A percentile compares a stretch with the other conserved stretches of the same genome.
Evolutionary conservation across 2,329 filamentous ascomycete genomes (phyloP).

Genomic region (Phyllosticta citribraziliensis): DNA sequence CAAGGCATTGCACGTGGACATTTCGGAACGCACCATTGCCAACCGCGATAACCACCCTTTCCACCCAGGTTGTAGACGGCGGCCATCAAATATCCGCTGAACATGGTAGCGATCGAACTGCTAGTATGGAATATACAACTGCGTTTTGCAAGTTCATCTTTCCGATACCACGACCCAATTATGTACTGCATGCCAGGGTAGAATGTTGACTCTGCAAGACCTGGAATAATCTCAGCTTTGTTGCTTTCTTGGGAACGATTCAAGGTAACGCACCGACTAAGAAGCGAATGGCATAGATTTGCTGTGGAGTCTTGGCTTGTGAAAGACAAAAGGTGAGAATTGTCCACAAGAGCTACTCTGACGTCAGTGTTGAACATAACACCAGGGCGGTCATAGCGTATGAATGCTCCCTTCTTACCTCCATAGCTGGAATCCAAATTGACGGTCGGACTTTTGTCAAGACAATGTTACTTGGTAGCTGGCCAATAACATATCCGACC

Average conservation of each 20-base stretch:
- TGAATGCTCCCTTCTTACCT: slow-evolving; percentile 18
- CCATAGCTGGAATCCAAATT: slow-evolving; percentile 40
- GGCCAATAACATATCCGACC: slow-evolving; percentile 48
- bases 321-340: slow-evolving; percentile 39
- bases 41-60: slow-evolving; percentile 39
- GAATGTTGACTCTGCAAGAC: slow-evolving; percentile 13
- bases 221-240: neutral
- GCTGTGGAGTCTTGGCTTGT: slow-evolving; percentile 30
- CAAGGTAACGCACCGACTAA: slow-evolving; percentile 31
- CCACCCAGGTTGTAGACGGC: slow-evolving; percentile 42
- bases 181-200: slow-evolving; percentile 37
- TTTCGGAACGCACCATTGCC: slow-evolving; percentile 34
- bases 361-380: neutral
- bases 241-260: neutral
- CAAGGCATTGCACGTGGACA: neutral
- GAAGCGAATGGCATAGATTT: slow-evolving; percentile 40
- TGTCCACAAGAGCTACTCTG: slow-evolving; percentile 35
- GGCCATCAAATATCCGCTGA: slow-evolving; percentile 47
- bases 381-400: slow-evolving; percentile 14
- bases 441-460: slow-evolving; percentile 39
- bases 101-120: slow-evolving; percentile 36
- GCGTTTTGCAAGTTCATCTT: slow-evolving; percentile 42
- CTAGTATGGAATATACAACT: slow-evolving; percentile 44
- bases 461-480: slow-evolving; percentile 43
- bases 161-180: slow-evolving; percentile 43